phyloP scores from a whole-genome alignment of 352 stramenopile species.

The Phytophthora palmivora region DNA sequence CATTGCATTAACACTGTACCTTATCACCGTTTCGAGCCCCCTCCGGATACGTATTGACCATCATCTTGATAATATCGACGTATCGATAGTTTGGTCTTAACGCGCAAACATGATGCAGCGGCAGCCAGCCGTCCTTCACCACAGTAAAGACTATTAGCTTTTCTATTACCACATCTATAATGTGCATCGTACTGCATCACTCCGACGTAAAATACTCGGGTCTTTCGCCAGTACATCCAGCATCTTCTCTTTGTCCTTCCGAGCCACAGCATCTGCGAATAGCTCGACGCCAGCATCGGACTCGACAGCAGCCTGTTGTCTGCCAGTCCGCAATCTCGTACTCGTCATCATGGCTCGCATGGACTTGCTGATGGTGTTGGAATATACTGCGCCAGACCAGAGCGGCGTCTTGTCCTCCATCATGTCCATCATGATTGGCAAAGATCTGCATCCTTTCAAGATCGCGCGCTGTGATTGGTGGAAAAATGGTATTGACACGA shows the following conservation, averaged over 20 bases:
- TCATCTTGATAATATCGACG: slow-evolving; percentile 61
- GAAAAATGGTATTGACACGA: slow-evolving; percentile 8
- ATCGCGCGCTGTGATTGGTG: slow-evolving; percentile 28
- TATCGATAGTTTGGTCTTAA: slow-evolving; percentile 60
- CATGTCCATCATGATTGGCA: slow-evolving; percentile 33
- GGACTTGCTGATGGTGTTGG: slow-evolving; percentile 56
- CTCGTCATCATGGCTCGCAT: slow-evolving; percentile 61
- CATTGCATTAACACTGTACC: slow-evolving; percentile 23
- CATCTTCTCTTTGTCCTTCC: slow-evolving; percentile 63
- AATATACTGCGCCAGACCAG: slow-evolving; percentile 39
- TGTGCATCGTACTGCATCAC: slow-evolving; percentile 28
- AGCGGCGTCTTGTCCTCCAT: slow-evolving; percentile 32
- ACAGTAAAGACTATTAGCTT: not conserved
- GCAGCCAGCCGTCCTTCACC: slow-evolving; percentile 47
- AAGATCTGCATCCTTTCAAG: slow-evolving; percentile 39
- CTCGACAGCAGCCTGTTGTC: not conserved
- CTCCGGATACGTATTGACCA: slow-evolving; percentile 48
- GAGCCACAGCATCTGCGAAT: slow-evolving; percentile 46
- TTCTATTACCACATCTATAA: not conserved
- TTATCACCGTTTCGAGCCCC: slow-evolving; percentile 48
- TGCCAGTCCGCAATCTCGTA: slow-evolving; percentile 17
- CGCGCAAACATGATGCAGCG: slow-evolving; percentile 62
- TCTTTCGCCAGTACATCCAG: slow-evolving; percentile 41
- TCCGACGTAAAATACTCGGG: slow-evolving; percentile 38
- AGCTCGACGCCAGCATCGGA: slow-evolving; percentile 29